Evolutionary conservation across 2,329 filamentous ascomycete species (phyloP).

Genomic region (Graphiopsis chlorocephala): DNA sequence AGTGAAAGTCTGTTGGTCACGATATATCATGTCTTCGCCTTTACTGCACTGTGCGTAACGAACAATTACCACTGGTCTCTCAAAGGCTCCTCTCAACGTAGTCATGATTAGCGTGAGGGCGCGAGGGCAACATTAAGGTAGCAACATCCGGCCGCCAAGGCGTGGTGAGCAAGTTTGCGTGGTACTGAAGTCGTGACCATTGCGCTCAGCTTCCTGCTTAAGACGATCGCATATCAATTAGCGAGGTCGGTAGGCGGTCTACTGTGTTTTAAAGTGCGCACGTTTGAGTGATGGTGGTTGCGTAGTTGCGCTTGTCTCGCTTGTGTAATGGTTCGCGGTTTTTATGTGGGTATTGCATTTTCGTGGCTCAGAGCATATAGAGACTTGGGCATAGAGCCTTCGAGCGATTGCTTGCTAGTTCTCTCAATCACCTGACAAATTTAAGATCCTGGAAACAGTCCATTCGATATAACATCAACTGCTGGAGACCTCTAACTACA

Average conservation of each 20-base stretch:
- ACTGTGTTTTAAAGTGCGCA: not conserved
- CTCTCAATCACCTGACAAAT: not conserved
- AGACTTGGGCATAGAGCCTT: not conserved
- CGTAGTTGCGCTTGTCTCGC: not conserved
- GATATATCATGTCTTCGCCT: not conserved
- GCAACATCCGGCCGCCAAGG: not conserved
- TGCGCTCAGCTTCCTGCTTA: not conserved
- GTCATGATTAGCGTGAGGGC: not conserved
- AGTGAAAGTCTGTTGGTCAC: not conserved
- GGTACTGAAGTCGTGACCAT: not conserved
- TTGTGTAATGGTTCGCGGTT: not conserved
- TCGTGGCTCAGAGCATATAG: not conserved
- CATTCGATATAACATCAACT: not conserved
- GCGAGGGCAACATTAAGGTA: not conserved
- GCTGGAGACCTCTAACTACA: not conserved
- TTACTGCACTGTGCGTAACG: not conserved
- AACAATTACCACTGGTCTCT: not conserved
- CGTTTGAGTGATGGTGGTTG: not conserved
- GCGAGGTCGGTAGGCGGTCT: not conserved
- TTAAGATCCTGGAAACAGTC: not conserved
- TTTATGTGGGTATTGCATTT: not conserved
- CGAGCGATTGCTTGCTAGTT: not conserved
- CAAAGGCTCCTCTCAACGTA: not conserved
- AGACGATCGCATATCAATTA: not conserved
- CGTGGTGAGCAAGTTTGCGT: constrained; percentile 2